Base-by-base conservation (phyloP, 164 flowering plant species). In the Amborella trichopoda region DNA sequence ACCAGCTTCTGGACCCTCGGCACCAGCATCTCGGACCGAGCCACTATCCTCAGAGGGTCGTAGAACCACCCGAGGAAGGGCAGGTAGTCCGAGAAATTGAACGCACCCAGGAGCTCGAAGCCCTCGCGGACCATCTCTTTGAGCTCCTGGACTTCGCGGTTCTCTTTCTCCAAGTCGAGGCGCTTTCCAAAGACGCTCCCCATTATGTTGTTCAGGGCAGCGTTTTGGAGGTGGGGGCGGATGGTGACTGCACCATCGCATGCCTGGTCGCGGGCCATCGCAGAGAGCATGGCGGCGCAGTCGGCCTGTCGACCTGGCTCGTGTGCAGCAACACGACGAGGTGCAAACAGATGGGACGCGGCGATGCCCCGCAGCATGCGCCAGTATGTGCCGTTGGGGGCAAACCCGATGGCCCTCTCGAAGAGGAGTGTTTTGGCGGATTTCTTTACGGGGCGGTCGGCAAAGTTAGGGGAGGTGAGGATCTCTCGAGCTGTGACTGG, bases 371-470 rank as follows among this genome's bases (percentile, higher is more conserved):
- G 52, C 1, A 85, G 58, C 12, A 59, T 65, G 3, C 88, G 64
- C 91, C 95, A 85, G 64, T 85, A 76, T 1, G 75, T 23, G 0
- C 95, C 95, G 22, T 60, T 59, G 0, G 91, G 85, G 0, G 95
- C 83, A 38, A 85, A 85, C 23, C 95, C 95, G 3, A 85, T 85
- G 49, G 95, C 87, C n/a, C 88, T 73, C 56, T 49, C 44, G 55
- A 85, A 85, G 77, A 81, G 68, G 39, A 85, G 78, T 46, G 45
- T 39, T 48, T 56, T 50, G 21, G 91, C 95, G 1, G 95, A 85
- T 43, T 80, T 66, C 41, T 85, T 81, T 2, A 81, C 17, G 0
- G 95, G 95, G 8, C 95, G 83, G 48, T 80, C 76, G 0, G 83
- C 85, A 33, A 85, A 85, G 43, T 63, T 32, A 0, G 85, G 63